Percentiles rank a stretch among this genome's conserved stretches.
These are phyloP conservation scores for Zasmidium angulare DNA, from an alignment of 2,329 filamentous ascomycete genomes.

Conservation along the genomic window DNA sequence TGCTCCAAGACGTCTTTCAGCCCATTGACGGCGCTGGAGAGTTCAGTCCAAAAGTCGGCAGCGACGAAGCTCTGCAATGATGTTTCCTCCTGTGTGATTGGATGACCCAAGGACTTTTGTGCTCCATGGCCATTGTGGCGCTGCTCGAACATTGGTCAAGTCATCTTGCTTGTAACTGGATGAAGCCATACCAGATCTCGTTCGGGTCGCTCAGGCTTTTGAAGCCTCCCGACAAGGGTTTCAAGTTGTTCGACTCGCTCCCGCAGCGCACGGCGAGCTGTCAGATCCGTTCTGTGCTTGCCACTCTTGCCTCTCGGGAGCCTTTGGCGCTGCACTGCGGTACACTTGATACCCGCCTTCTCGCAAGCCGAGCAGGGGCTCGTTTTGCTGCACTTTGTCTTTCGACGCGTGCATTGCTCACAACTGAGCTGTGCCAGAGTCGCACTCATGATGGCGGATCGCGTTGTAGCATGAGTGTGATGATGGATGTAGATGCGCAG, in stretches of 20 bases:
- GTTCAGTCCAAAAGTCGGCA: slow-evolving; percentile 9
- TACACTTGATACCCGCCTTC: slow-evolving; percentile 10
- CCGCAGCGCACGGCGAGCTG: not conserved
- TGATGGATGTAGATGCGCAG: not conserved
- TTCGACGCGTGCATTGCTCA: slow-evolving; percentile 9
- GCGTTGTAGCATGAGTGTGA: not conserved
- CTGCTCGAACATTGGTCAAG: no score
- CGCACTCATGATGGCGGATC: not conserved
- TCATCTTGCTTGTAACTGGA: no score
- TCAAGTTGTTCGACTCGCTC: slow-evolving; percentile 2
- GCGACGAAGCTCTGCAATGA: no score
- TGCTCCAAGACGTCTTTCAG: slow-evolving; percentile 10
- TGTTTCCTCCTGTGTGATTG: not conserved
- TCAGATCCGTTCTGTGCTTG: not conserved
- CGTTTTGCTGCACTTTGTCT: slow-evolving; percentile 11
- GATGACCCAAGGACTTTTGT: no score
- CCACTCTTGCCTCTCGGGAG: slow-evolving; percentile 11
- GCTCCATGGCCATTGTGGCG: no score
- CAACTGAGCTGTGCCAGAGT: slow-evolving; percentile 7
- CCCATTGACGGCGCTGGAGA: slow-evolving; percentile 8
- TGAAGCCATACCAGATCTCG: not conserved
- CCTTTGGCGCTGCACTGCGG: slow-evolving; percentile 8
- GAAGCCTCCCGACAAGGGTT: not conserved
- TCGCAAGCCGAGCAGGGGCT: slow-evolving; percentile 8
- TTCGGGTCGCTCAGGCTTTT: not conserved